These are phyloP conservation scores for Suillus plorans DNA, from an alignment of 768 basidiomycete genomes.

Conservation along the genomic window DNA sequence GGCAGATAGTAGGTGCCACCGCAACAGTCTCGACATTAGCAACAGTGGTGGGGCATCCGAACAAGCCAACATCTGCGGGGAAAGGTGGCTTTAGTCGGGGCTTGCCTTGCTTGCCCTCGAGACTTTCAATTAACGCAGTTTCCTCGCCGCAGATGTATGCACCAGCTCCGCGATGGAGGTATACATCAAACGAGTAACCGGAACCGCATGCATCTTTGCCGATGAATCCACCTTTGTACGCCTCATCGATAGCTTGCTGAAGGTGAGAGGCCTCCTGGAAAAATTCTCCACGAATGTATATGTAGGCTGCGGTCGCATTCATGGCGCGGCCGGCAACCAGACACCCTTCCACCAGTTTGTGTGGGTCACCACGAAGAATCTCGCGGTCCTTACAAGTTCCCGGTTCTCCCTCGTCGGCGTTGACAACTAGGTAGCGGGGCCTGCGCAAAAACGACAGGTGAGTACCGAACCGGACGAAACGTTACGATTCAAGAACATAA, in stretches of 20 bases:
- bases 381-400: slow-evolving; percentile 99
- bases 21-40: slow-evolving; percentile 99
- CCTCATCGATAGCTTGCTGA: slow-evolving; percentile 93
- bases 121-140: slow-evolving; percentile 93
- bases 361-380: slow-evolving; percentile 95
- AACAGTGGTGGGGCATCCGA: slow-evolving; percentile 96
- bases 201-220: slow-evolving; percentile 91
- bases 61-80: slow-evolving; percentile 97
- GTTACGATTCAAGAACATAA: background rate
- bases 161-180: slow-evolving; percentile 97
- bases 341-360: slow-evolving; percentile 97
- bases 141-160: slow-evolving; percentile 99
- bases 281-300: slow-evolving; percentile 99
- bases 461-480: background rate
- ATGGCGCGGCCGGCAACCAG: slow-evolving; percentile 95
- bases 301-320: slow-evolving; percentile 99
- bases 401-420: slow-evolving; percentile 98
- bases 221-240: slow-evolving; percentile 84
- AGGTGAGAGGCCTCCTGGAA: slow-evolving; percentile 92
- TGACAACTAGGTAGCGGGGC: slow-evolving; percentile 95
- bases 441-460: slow-evolving; percentile 36
- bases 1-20: slow-evolving; percentile 94
- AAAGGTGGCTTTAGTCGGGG: slow-evolving; percentile 97
- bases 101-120: slow-evolving; percentile 99
- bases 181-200: slow-evolving; percentile 95